These are phyloP conservation scores for Saccharomyces hybrid DNA, from an alignment of 1,139 yeast genomes.

Conservation along the genomic window DNA sequence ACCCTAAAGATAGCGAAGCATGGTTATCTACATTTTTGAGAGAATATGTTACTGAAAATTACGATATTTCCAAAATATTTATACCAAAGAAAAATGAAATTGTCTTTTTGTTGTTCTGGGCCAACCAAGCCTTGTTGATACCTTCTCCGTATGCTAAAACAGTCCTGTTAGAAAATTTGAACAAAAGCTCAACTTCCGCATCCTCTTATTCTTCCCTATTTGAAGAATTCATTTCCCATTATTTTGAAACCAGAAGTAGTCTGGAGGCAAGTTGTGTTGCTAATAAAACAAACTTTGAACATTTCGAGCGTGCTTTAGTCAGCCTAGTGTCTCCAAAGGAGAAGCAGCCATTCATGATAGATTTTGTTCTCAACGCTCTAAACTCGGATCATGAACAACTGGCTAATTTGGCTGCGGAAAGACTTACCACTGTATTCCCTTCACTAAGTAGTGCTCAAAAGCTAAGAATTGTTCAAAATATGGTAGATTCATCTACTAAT, in stretches of 20 bases:
- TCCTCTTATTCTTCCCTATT: conserved; percentile 36
- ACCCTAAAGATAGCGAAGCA: conserved; percentile 55
- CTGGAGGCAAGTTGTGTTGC: conserved; percentile 42
- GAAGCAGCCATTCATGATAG: conserved; percentile 47
- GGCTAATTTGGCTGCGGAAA: conserved; percentile 44
- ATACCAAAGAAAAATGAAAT: conserved; percentile 40
- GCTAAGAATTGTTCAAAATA: conserved; percentile 47
- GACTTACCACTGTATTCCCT: conserved; percentile 49
- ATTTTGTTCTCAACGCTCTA: conserved; percentile 51
- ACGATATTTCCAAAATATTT: conserved; percentile 36
- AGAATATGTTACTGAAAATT: conserved; percentile 42
- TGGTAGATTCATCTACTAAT: conserved; percentile 50
- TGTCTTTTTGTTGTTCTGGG: conserved; percentile 41
- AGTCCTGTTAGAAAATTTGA: conserved; percentile 32
- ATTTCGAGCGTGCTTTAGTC: conserved; percentile 50
- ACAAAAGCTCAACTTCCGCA: conserved; percentile 14
- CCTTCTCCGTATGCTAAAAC: conserved; percentile 42
- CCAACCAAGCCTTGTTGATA: conserved; percentile 42
- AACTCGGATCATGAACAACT: conserved; percentile 45
- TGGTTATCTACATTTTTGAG: conserved; percentile 42
- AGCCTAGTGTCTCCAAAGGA: conserved; percentile 54
- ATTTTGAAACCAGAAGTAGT: conserved; percentile 38
- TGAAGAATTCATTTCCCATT: conserved; percentile 35
- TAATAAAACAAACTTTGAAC: conserved; percentile 44
- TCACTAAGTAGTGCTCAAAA: conserved; percentile 52